These are phyloP conservation scores for Peronosclerospora sorghi DNA, from an alignment of 352 stramenopile species.

Conservation along the genomic window DNA sequence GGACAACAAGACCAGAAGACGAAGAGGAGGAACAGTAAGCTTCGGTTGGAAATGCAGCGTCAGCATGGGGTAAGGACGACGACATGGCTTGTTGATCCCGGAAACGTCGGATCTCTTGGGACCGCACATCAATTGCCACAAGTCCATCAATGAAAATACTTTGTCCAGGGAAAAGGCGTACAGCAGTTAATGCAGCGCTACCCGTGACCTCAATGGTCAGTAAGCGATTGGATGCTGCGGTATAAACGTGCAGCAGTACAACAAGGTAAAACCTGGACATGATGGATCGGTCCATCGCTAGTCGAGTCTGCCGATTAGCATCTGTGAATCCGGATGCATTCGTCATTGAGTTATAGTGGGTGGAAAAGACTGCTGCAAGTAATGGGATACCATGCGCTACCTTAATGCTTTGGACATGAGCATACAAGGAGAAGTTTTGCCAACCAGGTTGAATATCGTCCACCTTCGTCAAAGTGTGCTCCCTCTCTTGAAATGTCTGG, in stretches of 20 bases:
- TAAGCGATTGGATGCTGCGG: slow-evolving; percentile 24
- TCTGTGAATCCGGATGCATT: slow-evolving; percentile 13
- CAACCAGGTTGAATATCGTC: slow-evolving; percentile 25
- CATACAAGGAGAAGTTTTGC: slow-evolving; percentile 44
- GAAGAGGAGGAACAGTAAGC: slow-evolving; percentile 1
- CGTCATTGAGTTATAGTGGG: slow-evolving; percentile 57
- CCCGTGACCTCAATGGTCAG: slow-evolving; percentile 45
- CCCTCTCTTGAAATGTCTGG: slow-evolving; percentile 3
- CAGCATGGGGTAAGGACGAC: background rate
- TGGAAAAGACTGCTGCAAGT: slow-evolving; percentile 55
- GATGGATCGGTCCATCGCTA: slow-evolving; percentile 30
- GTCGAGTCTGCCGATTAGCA: slow-evolving; percentile 4
- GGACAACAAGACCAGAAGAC: slow-evolving; percentile 22
- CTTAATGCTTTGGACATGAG: slow-evolving; percentile 33
- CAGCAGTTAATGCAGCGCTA: slow-evolving; percentile 26
- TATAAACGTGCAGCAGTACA: slow-evolving; percentile 48
- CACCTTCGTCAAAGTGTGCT: slow-evolving; percentile 14
- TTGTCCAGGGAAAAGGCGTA: slow-evolving; percentile 36
- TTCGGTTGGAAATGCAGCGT: slow-evolving; percentile 1
- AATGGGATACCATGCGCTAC: slow-evolving; percentile 52
- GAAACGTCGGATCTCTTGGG: slow-evolving; percentile 15
- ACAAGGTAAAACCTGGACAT: slow-evolving; percentile 60
- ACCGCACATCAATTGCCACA: slow-evolving; percentile 32
- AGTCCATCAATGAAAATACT: slow-evolving; percentile 43
- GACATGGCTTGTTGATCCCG: slow-evolving; percentile 10